Base-by-base conservation (phyloP, 768 basidiomycete species). In the Paxillus ammoniavirescens region DNA sequence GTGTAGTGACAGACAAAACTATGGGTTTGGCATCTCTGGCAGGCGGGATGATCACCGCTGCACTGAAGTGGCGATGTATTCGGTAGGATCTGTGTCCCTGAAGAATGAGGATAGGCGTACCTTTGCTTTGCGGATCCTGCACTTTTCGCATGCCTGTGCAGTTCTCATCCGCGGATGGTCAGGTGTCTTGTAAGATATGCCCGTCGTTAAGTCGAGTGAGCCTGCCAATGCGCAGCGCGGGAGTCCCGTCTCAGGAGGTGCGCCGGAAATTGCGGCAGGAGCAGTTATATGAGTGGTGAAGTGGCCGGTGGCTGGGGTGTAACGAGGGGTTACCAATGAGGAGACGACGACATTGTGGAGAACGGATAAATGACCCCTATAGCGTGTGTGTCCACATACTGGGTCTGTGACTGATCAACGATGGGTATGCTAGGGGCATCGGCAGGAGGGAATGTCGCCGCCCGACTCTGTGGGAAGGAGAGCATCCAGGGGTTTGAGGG, bases 121-220 rank as follows among this genome's bases (percentile, higher is more conserved):
- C 77, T 90, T 91, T 30, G 85, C 87, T 66, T 89, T 91, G 47
- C 87, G 72, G 1, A 75, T 75, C 13, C 88, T 78, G 65, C 88
- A 89, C 64, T 86, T 86, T 61, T 89, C 83, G 68, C 87, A 90
- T 3, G 87, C 87, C 61, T 89, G 87, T 0, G 83, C 82, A 0
- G 88, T 89, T 47, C 87, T 79, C 30, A 86, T 69, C 0, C 86
- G 77, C 1, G 84, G 79, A 52, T 84, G 82, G 58, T 87, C 84
- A 1, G 82, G 77, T 0, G 82, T 78, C 14, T 77, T 78, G 65
- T 85, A 84, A 61, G 85, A 86, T 41, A 86, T 79, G n/a, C 83
- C 83, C 0, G 85, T 87, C 2, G 74, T 58, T 1, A 82, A 82
- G 65, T 88, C 83, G 36, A 88, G 73, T 0, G 83, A 82, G 37